Conservation (phyloP, 495 filamentous ascomycete species). For the Penicilliopsis zonata region DNA sequence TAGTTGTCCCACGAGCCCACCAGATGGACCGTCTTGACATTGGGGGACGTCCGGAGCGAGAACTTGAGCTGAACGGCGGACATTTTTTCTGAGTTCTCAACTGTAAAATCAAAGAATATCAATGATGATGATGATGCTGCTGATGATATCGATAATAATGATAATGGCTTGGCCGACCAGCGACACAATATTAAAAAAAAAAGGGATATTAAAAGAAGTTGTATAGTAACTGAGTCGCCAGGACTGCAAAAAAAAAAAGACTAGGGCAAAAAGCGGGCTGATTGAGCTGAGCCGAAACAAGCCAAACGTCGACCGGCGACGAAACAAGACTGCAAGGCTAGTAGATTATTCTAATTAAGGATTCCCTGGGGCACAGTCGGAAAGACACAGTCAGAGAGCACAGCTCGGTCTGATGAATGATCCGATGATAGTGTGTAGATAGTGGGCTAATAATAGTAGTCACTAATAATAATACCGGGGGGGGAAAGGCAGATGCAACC, state of each 20-base stretch:
- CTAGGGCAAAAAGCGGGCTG: conserved; percentile 60
- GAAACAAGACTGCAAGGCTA: conserved; percentile 18
- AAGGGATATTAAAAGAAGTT: conserved; percentile 14
- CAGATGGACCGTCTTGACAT: conserved; percentile 95
- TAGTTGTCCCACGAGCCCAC: conserved; percentile 99
- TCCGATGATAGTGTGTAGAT: conserved; percentile 11
- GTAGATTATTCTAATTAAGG: conserved; percentile 18
- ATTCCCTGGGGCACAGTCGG: conserved; percentile 7
- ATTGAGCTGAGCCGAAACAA: conserved; percentile 37
- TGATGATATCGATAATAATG: conserved; percentile 6
- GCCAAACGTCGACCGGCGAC: conserved; percentile 41
- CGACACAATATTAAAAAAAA: conserved; percentile 9
- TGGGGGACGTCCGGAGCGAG: conserved; percentile 85
- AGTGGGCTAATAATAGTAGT: too few relatives aligned
- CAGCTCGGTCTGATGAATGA: conserved; percentile 25
- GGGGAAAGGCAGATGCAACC: conserved; percentile 30
- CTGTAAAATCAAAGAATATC: conserved; percentile 12
- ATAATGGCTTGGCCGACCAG: conserved; percentile 12
- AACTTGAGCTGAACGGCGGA: conserved; percentile 77
- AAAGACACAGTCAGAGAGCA: conserved; percentile 29
- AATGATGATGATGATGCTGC: conserved; percentile 10
- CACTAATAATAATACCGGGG: too few relatives aligned
- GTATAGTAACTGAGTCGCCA: conserved; percentile 4
- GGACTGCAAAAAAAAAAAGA: conserved; percentile 9
- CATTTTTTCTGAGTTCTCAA: conserved; percentile 46